Evolutionary conservation across 2,329 filamentous ascomycete species (phyloP), one percentile per base, ranked within the genome.

Genomic region (Alternaria dauci): DNA sequence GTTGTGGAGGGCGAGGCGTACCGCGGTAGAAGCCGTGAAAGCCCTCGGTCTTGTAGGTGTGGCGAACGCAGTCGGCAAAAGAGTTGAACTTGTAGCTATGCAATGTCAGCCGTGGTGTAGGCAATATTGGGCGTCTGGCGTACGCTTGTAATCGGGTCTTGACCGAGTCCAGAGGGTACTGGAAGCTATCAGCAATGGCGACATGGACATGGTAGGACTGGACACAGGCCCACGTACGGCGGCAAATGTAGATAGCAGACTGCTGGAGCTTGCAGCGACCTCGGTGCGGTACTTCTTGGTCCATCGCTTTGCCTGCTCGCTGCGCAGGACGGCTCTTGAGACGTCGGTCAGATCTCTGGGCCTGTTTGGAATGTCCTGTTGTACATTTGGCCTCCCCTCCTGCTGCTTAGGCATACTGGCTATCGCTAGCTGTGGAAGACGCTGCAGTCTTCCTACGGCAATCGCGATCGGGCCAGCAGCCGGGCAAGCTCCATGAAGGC

Each of bases 101-200:
- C 16, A 23, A 36, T 30, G 67, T 76, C 60, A 76, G 69, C 30
- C 28, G 34, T 59, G 30, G 51, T 52, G 23, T 7, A 26, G 23
- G 38, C 23, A 38, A 11, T 11, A 25, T 16, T 26, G 25, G 52
- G 54, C 48, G 42, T 57, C 32, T 39, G 54, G 68, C 79, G 63
- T 78, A 81, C 67, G 91, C 91, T 82, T 96, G 92, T 88, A 95
- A 92, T 73, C 92, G 91, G 57, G 91, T 94, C 83, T 96, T 96
- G 76, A 94, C 90, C 71, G 92, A 94, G 78, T 96, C 92, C 69
- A 96, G 87, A 23, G 92, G 92, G 75, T 94, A 96, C 82, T 85
- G 53, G 23, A 54, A 62, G 50, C 51, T 55, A 59, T 78, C 44
- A 78, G 75, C 55, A 28, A 23, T 32, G 18, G 20, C 41, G 12